A percentile compares a stretch with the other conserved stretches of the same genome.
phyloP scores from a whole-genome alignment of 2,329 filamentous ascomycete species.

The Paracorniculantispora psalliotae region DNA sequence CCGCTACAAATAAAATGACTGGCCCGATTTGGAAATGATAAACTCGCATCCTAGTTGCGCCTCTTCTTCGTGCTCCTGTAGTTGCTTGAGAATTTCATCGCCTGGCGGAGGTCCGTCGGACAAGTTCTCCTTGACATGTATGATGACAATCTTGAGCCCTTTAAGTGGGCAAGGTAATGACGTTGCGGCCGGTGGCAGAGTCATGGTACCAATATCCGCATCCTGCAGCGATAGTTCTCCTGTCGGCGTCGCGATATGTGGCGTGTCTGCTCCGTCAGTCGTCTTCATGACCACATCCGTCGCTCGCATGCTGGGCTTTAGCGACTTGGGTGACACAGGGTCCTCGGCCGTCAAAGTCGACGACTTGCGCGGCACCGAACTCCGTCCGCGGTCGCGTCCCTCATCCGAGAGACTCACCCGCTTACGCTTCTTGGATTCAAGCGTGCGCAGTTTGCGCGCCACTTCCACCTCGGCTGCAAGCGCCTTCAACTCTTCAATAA shows the following conservation, averaged over 20 bases:
- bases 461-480: constrained; percentile 68
- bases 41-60: constrained; percentile 74
- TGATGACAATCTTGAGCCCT: constrained; percentile 78
- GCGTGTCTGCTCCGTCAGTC: constrained; percentile 27
- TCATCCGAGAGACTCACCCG: constrained; percentile 35
- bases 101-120: constrained; percentile 61
- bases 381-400: constrained; percentile 19
- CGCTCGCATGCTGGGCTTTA: constrained; percentile 24
- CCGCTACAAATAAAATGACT: constrained; percentile 47
- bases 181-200: constrained; percentile 17
- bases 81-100: constrained; percentile 64
- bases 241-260: constrained; percentile 43
- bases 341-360: constrained; percentile 30
- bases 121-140: constrained; percentile 88
- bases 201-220: constrained; percentile 21
- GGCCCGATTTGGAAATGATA: constrained; percentile 62
- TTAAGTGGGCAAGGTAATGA: constrained; percentile 48
- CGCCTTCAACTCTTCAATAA: constrained; percentile 70
- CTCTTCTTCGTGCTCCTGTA: constrained; percentile 61
- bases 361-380: constrained; percentile 19
- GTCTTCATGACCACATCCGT: constrained; percentile 14
- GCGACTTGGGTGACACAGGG: constrained; percentile 49
- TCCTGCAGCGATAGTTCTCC: constrained; percentile 41
- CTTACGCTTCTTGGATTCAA: constrained; percentile 59
- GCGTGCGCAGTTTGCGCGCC: constrained; percentile 32